Evolutionary conservation across 2,329 filamentous ascomycete species (phyloP).

Genomic region (Clonostachys rosea): DNA sequence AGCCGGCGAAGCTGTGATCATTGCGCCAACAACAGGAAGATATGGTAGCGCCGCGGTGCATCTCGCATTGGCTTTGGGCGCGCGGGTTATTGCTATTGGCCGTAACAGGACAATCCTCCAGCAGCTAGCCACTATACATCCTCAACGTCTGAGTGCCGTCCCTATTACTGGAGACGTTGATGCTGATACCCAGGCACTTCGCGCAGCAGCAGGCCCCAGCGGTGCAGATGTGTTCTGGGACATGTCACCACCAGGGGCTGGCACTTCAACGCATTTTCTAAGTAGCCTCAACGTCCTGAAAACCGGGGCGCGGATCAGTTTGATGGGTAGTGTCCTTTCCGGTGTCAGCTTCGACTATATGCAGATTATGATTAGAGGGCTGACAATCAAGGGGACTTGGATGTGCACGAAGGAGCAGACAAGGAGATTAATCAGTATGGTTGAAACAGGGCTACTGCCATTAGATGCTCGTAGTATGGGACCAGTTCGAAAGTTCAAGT

Average conservation of each 20-base stretch:
- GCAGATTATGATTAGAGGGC: conserved; percentile 16
- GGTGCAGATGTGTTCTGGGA: conserved; percentile 37
- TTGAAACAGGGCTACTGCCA: conserved; percentile 25
- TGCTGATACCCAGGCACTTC: conserved; percentile 20
- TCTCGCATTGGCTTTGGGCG: conserved; percentile 44
- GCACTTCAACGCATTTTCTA: no score
- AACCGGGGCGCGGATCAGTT: conserved; percentile 9
- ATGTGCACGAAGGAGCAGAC: conserved; percentile 32
- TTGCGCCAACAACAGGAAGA: conserved; percentile 42
- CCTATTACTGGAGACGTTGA: conserved; percentile 7
- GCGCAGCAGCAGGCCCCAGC: neutral
- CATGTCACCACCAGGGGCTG: conserved; percentile 29
- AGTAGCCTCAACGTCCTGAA: conserved; percentile 13
- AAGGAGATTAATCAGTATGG: conserved; percentile 24
- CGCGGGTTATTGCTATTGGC: conserved; percentile 45
- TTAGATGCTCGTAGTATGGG: neutral
- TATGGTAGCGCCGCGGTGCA: conserved; percentile 43
- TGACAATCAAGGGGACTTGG: conserved; percentile 27
- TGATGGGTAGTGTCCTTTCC: conserved; percentile 8
- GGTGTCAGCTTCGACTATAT: conserved; percentile 11
- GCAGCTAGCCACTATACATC: conserved; percentile 7
- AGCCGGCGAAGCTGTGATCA: conserved; percentile 40
- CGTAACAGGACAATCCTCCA: conserved; percentile 26
- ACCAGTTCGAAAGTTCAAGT: no score
- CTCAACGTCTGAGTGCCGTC: conserved; percentile 32